Percentiles rank a stretch among this genome's conserved stretches.
Evolutionary conservation across 495 filamentous ascomycete species (phyloP).

Genomic region (Pseudevernia furfuracea): DNA sequence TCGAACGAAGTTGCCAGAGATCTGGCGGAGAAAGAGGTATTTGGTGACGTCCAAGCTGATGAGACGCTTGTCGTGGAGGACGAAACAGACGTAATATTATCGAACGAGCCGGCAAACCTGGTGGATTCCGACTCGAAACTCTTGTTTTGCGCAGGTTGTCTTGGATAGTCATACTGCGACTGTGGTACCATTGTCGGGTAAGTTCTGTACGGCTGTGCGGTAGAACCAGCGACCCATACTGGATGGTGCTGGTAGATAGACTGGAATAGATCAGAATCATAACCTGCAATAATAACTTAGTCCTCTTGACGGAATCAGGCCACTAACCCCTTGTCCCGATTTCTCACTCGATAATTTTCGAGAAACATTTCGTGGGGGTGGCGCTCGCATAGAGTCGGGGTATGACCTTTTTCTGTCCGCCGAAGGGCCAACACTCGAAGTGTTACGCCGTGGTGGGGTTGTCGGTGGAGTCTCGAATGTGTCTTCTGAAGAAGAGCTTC

Average conservation of each 20-base stretch:
- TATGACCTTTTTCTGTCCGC: constrained; percentile 5
- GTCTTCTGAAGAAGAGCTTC: constrained; percentile 6
- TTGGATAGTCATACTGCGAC: not conserved
- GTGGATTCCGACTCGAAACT: not conserved
- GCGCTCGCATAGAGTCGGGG: constrained; percentile 10
- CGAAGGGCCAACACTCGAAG: not conserved
- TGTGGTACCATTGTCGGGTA: not conserved
- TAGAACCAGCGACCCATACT: not conserved
- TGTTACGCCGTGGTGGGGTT: constrained; percentile 10
- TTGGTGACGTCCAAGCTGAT: constrained; percentile 21
- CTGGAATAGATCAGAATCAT: not conserved
- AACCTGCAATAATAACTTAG: not conserved
- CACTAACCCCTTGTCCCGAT: not conserved
- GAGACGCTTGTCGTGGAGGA: constrained; percentile 18
- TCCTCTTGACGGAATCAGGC: not conserved
- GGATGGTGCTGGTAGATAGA: not conserved
- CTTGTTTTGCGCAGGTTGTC: not conserved
- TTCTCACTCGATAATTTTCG: not conserved
- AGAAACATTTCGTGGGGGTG: constrained; percentile 12
- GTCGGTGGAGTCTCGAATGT: constrained; percentile 17
- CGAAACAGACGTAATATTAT: constrained; percentile 12
- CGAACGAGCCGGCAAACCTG: constrained; percentile 3
- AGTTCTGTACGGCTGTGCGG: not conserved
- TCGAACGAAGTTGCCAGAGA: constrained; percentile 22
- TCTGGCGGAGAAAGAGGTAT: constrained; percentile 20